Evolutionary conservation across 345 rosid genomes (phyloP), one percentile per base, ranked within the genome.

Genomic region (Salix arbutifolia): DNA sequence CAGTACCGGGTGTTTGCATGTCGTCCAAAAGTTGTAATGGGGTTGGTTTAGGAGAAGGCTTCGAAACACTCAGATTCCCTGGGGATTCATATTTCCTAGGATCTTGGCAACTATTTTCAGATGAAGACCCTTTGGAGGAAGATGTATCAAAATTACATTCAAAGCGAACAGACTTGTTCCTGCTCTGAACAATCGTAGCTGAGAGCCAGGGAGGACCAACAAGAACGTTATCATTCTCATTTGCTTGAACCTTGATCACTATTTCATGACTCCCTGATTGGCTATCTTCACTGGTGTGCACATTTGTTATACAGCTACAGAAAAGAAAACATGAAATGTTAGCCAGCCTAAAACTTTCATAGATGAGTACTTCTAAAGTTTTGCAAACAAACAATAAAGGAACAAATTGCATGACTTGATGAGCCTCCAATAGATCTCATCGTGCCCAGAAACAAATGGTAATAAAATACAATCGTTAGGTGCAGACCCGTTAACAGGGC

Each of bases 1-100:
- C 85, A 69, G 99, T 94, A 79, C 97, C 99, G 4, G 98, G 98
- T 79, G 99, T 96, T 85, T 96, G 97, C 97, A 96, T 92, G 74
- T 94, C 99, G 76, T 92, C 94, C 58, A 90, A 86, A 75, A 96
- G 83, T 82, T 89, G 89, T 73, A 89, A 8, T 31, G 96, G 85
- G 25, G 96, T 96, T 61, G 97, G 96, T 76, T 83, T 82, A 40
- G 97, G 95, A 19, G 88, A 85, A 76, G 68, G 67, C 81, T 85
- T 82, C 62, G 86, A 74, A 65, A 81, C 68, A 50, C 66, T 81
- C 50, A 77, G 78, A 35, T 70, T 74, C 38, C 71, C 80, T 8
- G 74, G 72, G 31, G 83, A 73, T 69, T 82, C 87, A 37, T 68
- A 73, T 73, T 83, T 84, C 83, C 76, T 74, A 13, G 87, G 74